A percentile compares a stretch with the other conserved stretches of the same genome.
Conservation (phyloP, 345 rosid genomes). For the Acer yangbiense region DNA sequence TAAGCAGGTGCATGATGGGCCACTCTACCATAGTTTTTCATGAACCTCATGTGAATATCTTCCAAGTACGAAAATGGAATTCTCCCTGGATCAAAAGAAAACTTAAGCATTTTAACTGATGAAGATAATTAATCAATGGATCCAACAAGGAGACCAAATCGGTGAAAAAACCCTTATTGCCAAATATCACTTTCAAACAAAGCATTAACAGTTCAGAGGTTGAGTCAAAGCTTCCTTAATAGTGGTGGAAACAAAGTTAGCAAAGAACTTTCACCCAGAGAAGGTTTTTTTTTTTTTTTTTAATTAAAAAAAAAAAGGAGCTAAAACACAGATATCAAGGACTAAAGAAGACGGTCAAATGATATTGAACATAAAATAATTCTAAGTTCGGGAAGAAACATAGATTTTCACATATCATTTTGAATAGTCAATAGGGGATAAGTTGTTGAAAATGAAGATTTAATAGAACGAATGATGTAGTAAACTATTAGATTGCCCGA, state of each 20-base stretch:
- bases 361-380: background rate
- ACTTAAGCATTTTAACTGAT: constrained; percentile 14
- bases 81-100: constrained; percentile 62
- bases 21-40: constrained; percentile 92
- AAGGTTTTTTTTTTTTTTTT: background rate
- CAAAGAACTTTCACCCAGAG: constrained; percentile 1
- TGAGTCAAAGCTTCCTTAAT: background rate
- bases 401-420: background rate
- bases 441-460: constrained; percentile 3
- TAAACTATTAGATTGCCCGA: background rate
- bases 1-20: constrained; percentile 88
- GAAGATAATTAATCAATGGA: constrained; percentile 7
- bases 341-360: background rate
- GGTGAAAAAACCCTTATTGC: background rate
- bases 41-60: constrained; percentile 93
- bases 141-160: constrained; percentile 8
- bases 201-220: background rate
- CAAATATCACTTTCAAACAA: background rate
- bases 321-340: background rate
- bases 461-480: background rate
- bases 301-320: background rate
- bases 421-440: background rate
- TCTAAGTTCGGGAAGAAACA: background rate
- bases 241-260: background rate
- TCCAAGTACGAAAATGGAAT: constrained; percentile 97